phyloP scores from a whole-genome alignment of 352 stramenopile species.

The Halophytophthora batemanensis region DNA sequence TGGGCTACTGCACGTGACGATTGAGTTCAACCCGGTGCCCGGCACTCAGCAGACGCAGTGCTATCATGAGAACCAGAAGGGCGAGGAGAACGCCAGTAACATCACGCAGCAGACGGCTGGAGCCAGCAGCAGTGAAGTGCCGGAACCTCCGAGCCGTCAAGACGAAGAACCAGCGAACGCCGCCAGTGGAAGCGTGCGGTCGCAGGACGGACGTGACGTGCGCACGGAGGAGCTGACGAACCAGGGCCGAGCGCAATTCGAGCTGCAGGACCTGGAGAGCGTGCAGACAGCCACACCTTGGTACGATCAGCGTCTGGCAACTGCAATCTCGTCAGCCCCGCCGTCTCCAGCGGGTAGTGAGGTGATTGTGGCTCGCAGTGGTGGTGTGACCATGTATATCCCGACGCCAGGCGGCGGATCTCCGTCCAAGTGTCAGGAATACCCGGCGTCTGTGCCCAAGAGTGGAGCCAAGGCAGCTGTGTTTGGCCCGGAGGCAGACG shows the following conservation, averaged over 20 bases:
- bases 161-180: conserved; percentile 17
- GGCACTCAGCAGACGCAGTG: conserved; percentile 7
- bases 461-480: conserved; percentile 6
- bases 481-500: conserved; percentile 14
- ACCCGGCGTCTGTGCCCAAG: conserved; percentile 1
- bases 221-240: conserved; percentile 10
- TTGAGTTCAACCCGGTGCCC: conserved; percentile 43
- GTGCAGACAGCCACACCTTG: conserved; percentile 13
- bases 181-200: too few species aligned
- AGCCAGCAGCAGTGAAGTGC: conserved; percentile 5
- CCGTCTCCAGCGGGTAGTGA: too few species aligned
- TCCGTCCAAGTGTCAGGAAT: conserved; percentile 7
- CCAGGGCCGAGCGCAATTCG: conserved; percentile 21
- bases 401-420: conserved; percentile 21
- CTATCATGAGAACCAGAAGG: conserved; percentile 3
- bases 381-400: conserved; percentile 53
- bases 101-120: not conserved
- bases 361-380: conserved; percentile 38
- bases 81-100: not conserved
- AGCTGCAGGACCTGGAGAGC: conserved; percentile 21
- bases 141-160: conserved; percentile 7
- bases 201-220: conserved; percentile 8
- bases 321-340: too few species aligned
- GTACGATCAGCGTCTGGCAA: conserved; percentile 25
- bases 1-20: conserved; percentile 45